Evolutionary conservation across 225 moss, liverwort and hornwort genomes (phyloP).

Genomic region (Bryum argenteum): DNA sequence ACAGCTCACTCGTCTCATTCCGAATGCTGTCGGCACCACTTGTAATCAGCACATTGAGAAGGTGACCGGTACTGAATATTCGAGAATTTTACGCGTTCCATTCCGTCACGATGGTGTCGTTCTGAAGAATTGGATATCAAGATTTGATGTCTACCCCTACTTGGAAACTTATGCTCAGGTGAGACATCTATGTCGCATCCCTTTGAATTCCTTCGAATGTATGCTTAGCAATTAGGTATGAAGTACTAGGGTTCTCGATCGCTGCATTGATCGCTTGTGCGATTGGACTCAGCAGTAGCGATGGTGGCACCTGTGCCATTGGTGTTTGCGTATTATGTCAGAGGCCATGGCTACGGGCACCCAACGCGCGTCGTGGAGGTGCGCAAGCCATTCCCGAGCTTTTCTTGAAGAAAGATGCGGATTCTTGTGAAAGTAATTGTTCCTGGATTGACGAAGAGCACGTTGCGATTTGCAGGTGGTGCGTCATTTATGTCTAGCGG

Average conservation of each 20-base stretch:
- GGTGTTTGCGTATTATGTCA: too few relatives aligned
- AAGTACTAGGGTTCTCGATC: constrained; percentile 33
- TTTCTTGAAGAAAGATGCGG: too few relatives aligned
- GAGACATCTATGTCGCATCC: constrained; percentile 1
- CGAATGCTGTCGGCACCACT: constrained; percentile 68
- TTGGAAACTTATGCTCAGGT: constrained; percentile 80
- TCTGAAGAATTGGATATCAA: constrained; percentile 83
- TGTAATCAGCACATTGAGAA: constrained; percentile 73
- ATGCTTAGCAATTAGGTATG: constrained; percentile 6
- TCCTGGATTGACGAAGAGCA: too few relatives aligned
- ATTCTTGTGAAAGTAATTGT: too few relatives aligned
- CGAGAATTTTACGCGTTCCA: constrained; percentile 73
- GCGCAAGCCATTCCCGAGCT: too few relatives aligned
- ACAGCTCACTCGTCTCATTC: constrained; percentile 90
- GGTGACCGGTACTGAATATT: constrained; percentile 61
- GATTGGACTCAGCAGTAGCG: too few relatives aligned
- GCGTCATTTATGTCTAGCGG: too few relatives aligned
- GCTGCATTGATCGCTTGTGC: constrained; percentile 17
- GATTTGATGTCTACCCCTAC: constrained; percentile 90
- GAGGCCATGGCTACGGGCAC: too few relatives aligned
- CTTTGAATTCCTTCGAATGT: neutral
- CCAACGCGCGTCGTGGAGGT: too few relatives aligned
- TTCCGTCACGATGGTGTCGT: constrained; percentile 65
- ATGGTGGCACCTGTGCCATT: too few relatives aligned
- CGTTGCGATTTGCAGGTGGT: too few relatives aligned